phyloP scores from a whole-genome alignment of 768 basidiomycete genomes.

The Megacollybia marginata region DNA sequence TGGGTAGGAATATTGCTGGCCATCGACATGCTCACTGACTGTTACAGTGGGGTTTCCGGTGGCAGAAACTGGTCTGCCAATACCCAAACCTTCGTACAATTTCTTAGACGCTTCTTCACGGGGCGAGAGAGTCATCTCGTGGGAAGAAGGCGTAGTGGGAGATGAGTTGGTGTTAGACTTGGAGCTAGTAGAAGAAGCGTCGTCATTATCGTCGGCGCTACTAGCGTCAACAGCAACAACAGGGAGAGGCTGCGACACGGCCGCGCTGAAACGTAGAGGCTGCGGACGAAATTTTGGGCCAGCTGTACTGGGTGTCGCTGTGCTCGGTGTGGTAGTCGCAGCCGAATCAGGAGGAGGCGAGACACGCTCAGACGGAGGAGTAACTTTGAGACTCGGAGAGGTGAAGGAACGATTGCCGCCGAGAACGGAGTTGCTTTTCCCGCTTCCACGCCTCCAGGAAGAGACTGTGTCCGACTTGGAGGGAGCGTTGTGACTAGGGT shows the following conservation, averaged over 20 bases:
- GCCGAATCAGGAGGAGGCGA: slow-evolving; percentile 36
- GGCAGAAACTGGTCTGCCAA: slow-evolving; percentile 58
- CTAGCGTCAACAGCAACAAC: slow-evolving; percentile 48
- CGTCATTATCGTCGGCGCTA: slow-evolving; percentile 45
- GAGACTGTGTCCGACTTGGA: slow-evolving; percentile 77
- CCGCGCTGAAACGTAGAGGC: slow-evolving; percentile 54
- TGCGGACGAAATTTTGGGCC: slow-evolving; percentile 49
- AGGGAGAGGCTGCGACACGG: slow-evolving; percentile 45
- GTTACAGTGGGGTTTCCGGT: slow-evolving; percentile 17
- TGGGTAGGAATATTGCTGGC: slow-evolving; percentile 20
- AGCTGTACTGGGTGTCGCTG: slow-evolving; percentile 13
- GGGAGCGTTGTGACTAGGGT: slow-evolving; percentile 31
- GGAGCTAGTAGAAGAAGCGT: slow-evolving; percentile 52
- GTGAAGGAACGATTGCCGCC: slow-evolving; percentile 56
- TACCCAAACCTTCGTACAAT: slow-evolving; percentile 83
- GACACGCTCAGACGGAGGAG: slow-evolving; percentile 55
- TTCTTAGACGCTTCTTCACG: slow-evolving; percentile 85
- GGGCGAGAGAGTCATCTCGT: slow-evolving; percentile 61
- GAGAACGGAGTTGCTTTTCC: slow-evolving; percentile 64
- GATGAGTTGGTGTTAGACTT: slow-evolving; percentile 60
- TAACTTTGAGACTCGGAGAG: slow-evolving; percentile 64
- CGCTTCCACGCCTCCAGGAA: slow-evolving; percentile 72
- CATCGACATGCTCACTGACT: slow-evolving; percentile 23
- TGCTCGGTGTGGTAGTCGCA: slow-evolving; percentile 10
- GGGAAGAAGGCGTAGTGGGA: slow-evolving; percentile 69